Evolutionary conservation across 2,329 filamentous ascomycete species (phyloP), one percentile per base, ranked within the genome.

Genomic region (Aureobasidium sp.): DNA sequence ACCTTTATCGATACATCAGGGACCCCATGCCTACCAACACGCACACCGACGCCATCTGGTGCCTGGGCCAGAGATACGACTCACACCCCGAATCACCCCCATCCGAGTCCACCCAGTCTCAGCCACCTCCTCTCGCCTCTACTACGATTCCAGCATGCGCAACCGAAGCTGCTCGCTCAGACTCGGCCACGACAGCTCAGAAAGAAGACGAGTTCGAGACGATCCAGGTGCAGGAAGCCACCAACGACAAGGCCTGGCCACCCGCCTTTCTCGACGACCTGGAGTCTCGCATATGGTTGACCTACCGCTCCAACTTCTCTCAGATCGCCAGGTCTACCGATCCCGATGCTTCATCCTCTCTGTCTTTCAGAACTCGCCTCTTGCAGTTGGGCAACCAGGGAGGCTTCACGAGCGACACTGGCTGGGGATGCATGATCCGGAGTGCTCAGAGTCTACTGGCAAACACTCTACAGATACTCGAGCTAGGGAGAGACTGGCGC

Each of bases 341-440:
- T 65, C 85, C 88, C 0, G 85, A 85, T 68, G 88, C 90, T 15
- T 71, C 79, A 0, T 80, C 86, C 4, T 79, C 84, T 8, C 84
- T 97, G 77, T 95, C 90, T 3, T 83, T 97, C 61, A 79, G 89
- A 1, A 93, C 95, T 74, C 86, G 91, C 54, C 78, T 97, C 66
- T 88, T 91, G 69, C 88, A 90, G 69, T 77, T 97, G 6, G 81
- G 84, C 11, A 90, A 96, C 51, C 84, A 89, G 61, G 80, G 81
- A 27, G 91, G 89, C 4, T 99, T 97, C 74, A 88, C 90, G 11
- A 93, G 90, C 1, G 94, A 99, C 72, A 92, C 90, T 10, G 94
- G 94, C 55, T 99, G 95, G 91, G 94, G 94, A 0, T 99, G 94
- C 70, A 99, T 99, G 94, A 97, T 99, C 67, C 81, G 94, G 62